Percentiles rank a stretch among this genome's conserved stretches.
phyloP scores from a whole-genome alignment of 139 green algal genomes.

The Yamagishiella unicocca region DNA sequence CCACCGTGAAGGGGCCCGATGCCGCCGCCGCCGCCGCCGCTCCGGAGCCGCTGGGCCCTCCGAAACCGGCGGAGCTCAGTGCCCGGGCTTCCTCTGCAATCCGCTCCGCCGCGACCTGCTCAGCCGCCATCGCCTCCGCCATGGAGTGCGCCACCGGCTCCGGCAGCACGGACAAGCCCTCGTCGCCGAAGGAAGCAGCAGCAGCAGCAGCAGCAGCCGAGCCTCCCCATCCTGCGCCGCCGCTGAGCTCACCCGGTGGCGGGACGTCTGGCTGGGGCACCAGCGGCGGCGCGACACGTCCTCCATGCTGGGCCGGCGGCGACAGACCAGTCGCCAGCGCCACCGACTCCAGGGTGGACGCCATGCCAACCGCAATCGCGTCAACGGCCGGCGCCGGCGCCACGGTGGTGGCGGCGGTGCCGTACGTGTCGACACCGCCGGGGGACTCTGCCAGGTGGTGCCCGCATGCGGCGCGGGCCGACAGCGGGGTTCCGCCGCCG shows the following conservation, averaged over 20 bases:
- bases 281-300: background rate
- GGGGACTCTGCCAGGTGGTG: background rate
- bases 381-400: background rate
- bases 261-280: background rate
- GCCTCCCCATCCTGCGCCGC: background rate
- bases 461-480: background rate
- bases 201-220: background rate
- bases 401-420: background rate
- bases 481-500: background rate
- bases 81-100: no score
- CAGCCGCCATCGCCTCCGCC: background rate
- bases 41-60: no score
- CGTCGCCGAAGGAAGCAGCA: background rate
- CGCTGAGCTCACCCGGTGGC: background rate
- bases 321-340: constrained; percentile 17
- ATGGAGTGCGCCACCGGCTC: background rate
- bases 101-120: constrained; percentile 8
- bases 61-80: no score
- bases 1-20: background rate
- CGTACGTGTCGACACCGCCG: background rate
- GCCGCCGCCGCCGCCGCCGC: background rate
- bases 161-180: constrained; percentile 13
- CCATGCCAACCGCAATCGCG: background rate
- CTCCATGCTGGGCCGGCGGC: background rate
- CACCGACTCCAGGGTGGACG: background rate